Base-by-base conservation (phyloP, 495 filamentous ascomycete genomes). In the Haplographium delicatum region DNA sequence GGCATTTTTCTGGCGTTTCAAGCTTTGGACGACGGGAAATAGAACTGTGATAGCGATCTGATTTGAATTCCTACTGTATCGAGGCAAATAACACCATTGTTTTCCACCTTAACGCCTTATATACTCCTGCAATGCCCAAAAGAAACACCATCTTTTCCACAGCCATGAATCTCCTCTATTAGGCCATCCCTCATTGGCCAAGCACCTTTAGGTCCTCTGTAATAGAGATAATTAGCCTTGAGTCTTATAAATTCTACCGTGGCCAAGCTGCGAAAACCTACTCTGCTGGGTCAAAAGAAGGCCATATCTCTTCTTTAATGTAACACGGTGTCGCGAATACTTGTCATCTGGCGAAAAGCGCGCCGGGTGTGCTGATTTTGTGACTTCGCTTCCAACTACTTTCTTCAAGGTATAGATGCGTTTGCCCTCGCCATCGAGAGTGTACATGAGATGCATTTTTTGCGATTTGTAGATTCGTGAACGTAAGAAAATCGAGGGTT, bases 301-400 rank as follows among this genome's bases (percentile, higher is more conserved):
- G 22, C 82, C 84, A 67, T 91, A 96, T 63, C 93, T 80, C 75
- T 84, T 87, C 81, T 96, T 95, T 52, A 98, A 75, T 15, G 88
- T 89, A 26, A 96, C 87, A 57, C 93, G 82, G 71, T 98, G 89
- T 54, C 89, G 82, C 57, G 91, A 96, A 73, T 91, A 95, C 73
- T 93, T 94, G 75, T 98, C 93, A 72, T 98, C 93, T 51, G 93
- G 93, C 28, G 88, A 93, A 76, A 96, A 98, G 53, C 94, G 77
- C 38, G 94, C 94, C 18, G 94, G 93, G 78, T 98, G 93, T 31
- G 93, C 93, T 38, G 85, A 90, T 74, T 91, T 94, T 61, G 94
- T 94, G 63, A 96, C 85, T 59, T 88, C 79, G 58, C 85, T 84
- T 49, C 78, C 66, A 19, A 81, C 69, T 56, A 89, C 76, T 69